Percentiles rank a stretch among this genome's conserved stretches.
Conservation (phyloP, 2,329 filamentous ascomycete species). For the Venturia pyrina region DNA sequence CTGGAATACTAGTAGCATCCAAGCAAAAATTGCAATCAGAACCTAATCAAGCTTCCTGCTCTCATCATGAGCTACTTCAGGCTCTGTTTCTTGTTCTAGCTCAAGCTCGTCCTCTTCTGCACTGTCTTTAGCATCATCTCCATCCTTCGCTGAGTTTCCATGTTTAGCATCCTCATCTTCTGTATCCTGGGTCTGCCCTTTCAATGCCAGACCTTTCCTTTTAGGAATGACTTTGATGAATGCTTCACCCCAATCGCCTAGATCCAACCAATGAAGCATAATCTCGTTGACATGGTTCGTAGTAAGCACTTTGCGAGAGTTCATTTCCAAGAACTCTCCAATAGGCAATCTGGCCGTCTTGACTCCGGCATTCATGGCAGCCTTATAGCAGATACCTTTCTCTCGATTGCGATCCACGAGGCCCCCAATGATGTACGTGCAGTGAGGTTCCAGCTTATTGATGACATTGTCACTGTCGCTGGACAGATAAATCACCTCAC, state of each 20-base stretch:
- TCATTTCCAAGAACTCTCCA: conserved; percentile 89
- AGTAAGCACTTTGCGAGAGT: conserved; percentile 72
- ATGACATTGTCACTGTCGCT: conserved; percentile 85
- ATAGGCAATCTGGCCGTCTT: conserved; percentile 88
- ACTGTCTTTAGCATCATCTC: not conserved
- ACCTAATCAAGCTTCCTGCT: not conserved
- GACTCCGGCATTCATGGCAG: conserved; percentile 64
- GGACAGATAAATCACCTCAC: conserved; percentile 75
- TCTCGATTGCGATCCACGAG: conserved; percentile 94
- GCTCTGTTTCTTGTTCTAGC: not conserved
- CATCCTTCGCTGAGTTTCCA: not conserved
- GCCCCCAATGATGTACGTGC: conserved; percentile 86
- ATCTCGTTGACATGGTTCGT: conserved; percentile 97
- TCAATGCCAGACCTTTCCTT: conserved; percentile 60
- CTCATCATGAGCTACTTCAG: not conserved
- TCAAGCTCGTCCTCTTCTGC: not conserved
- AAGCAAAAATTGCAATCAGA: not conserved
- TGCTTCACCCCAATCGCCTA: conserved; percentile 81
- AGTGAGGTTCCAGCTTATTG: conserved; percentile 72
- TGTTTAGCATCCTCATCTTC: conserved; percentile 4
- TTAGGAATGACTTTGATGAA: conserved; percentile 85
- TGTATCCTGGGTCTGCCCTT: conserved; percentile 5
- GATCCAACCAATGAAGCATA: conserved; percentile 87
- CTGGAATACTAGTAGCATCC: not conserved
- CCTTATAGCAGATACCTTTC: conserved; percentile 85